Base-by-base conservation (phyloP, 2,329 filamentous ascomycete species). In the Arachnomyces sp. region DNA sequence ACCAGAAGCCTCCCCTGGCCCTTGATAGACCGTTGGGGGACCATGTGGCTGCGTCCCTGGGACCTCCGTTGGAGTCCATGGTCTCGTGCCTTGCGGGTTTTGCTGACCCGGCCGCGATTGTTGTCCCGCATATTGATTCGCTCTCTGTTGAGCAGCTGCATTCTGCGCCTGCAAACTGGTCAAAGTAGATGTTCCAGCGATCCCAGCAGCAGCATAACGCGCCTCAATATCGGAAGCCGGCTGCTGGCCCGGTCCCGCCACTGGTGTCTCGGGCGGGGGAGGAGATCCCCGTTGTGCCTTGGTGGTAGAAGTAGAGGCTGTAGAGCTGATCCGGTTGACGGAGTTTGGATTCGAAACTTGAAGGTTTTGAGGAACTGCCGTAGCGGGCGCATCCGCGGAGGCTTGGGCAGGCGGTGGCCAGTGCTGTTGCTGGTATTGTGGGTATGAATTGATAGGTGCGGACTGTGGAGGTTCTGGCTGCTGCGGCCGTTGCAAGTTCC, bases 21-120 rank as follows among this genome's bases (percentile, higher is more conserved):
- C 92, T 64, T 95, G 90, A 52, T 95, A 96, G 1, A 94, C 84
- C 0, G 85, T 88, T 1, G 90, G 88, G 21, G 88, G 88, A 0
- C 89, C 89, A 66, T 95, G 87, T 4, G 87, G 86, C 38, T 88
- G 83, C 46, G 82, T 82, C 25, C 87, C 88, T 1, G 89, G 88
- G 42, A 81, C 75, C 60, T 98, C 92, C 3, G 92, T 96, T 1
- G 92, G 92, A 7, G 90, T 96, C 92, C 90, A 96, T 21, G 89
- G 89, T 35, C 90, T 76, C 42, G 51, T 59, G 3, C 30, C 8
- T 62, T 63, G 47, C 52, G 56, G 53, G 43, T 58, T 51, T 40
- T 53, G 62, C 42, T 44, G 60, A 29, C 55, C 50, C 32, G 54
- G 54, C 31, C 50, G 56, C 31, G 57, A 56, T 38, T 63, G 64